phyloP scores from a whole-genome alignment of 352 stramenopile genomes.

The Globisporangium carolinianum region DNA sequence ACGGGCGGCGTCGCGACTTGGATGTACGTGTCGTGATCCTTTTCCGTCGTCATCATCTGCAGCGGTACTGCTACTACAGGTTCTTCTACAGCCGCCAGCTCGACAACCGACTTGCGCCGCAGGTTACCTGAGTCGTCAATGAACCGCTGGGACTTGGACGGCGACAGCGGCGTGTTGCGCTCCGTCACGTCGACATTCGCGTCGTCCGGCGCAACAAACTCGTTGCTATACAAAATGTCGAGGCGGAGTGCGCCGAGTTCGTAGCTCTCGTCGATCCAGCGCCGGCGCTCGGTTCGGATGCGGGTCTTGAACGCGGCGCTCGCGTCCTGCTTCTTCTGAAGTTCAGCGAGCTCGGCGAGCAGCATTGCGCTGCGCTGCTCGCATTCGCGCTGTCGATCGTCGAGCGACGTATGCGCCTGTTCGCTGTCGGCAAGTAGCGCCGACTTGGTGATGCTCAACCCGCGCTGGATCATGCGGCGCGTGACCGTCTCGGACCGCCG shows the following conservation, averaged over 20 bases:
- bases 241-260: constrained; percentile 22
- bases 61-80: not conserved
- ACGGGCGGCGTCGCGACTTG: constrained; percentile 9
- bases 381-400: constrained; percentile 3
- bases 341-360: constrained; percentile 3
- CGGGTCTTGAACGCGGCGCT: constrained; percentile 33
- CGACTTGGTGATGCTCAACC: constrained; percentile 28
- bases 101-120: constrained; percentile 15
- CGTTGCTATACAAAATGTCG: constrained; percentile 22
- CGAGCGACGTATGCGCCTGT: constrained; percentile 18
- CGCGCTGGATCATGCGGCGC: constrained; percentile 25
- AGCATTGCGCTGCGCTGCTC: constrained; percentile 4
- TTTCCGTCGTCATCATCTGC: not conserved
- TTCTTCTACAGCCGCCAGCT: no score
- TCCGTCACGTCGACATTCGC: constrained; percentile 30
- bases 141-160: constrained; percentile 32
- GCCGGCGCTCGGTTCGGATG: constrained; percentile 19
- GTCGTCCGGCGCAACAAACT: constrained; percentile 14
- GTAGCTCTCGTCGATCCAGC: constrained; percentile 27
- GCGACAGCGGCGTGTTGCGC: constrained; percentile 22
- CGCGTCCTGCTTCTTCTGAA: constrained; percentile 3
- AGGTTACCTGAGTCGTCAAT: constrained; percentile 46
- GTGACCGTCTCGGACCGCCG: constrained; percentile 24
- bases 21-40: not conserved
- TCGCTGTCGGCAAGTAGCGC: constrained; percentile 15